Base-by-base conservation (phyloP, 345 rosid genomes). In the Mercurialis annua region DNA sequence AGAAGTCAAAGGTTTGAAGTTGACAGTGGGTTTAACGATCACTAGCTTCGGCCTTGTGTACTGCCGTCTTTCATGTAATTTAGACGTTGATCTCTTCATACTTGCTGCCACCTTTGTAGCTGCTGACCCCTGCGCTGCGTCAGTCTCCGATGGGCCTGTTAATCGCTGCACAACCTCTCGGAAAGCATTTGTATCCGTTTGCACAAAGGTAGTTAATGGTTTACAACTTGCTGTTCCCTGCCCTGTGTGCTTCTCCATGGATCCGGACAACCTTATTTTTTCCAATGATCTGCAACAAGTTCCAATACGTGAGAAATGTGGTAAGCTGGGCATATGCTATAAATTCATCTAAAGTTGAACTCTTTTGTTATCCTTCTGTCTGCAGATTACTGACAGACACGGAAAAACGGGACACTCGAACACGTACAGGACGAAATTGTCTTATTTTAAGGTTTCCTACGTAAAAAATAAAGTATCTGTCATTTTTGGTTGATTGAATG, bases 11-110 rank as follows among this genome's bases (percentile, higher is more conserved):
- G 82, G 74, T 74, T 76, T 86, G 72, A 84, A 82, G 75, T 76
- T 76, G 70, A 75, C 54, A 3, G 86, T 78, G 38, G 92, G 90
- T 68, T 85, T 88, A 38, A 84, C 84, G 64, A 90, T 88, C 81
- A 84, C 89, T 46, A 90, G 87, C 77, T 83, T 88, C 11, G 88
- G 88, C 82, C 88, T 82, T 69, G 71, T 71, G 55, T 58, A 59
- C 31, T 86, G 88, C 79, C 92, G 85, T 80, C 94, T 86, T 70
- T 86, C 90, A 36, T 85, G 89, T 70, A 90, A 89, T 62, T 83
- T 77, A n/a, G 83, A 66, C 54, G 86, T 82, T n/a, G 84, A 79
- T 76, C 81, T 76, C 83, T 74, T 87, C n/a, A 30, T 58, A 56
- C 77, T 62, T 20, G 75, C 68, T 38, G 57, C 69, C 36, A 59